Conservation (phyloP, 495 filamentous ascomycete genomes). For the Tetracladium setigerum region DNA sequence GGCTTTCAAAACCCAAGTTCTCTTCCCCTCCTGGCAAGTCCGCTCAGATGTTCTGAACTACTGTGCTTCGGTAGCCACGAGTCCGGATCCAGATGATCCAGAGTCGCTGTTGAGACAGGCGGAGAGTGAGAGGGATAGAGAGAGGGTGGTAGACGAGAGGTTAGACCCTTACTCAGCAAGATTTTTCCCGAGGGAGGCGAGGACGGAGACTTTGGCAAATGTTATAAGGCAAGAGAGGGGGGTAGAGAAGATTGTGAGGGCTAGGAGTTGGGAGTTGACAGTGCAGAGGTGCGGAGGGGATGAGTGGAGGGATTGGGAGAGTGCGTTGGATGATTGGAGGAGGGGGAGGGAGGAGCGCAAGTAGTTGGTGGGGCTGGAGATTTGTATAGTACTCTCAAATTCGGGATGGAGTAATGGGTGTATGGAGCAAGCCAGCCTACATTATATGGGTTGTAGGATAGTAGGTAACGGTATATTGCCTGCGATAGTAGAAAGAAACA, state of each 20-base stretch:
- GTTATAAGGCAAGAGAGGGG: constrained; percentile 76
- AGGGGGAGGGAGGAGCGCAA: constrained; percentile 31
- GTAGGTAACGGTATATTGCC: too few relatives aligned
- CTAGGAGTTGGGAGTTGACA: constrained; percentile 77
- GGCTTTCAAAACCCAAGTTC: constrained; percentile 65
- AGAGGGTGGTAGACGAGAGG: constrained; percentile 78
- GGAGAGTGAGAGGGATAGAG: constrained; percentile 61
- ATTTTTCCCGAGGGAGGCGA: constrained; percentile 74
- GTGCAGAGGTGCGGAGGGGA: constrained; percentile 65
- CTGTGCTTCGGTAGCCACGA: constrained; percentile 81
- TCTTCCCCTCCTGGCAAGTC: constrained; percentile 85
- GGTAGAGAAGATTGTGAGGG: constrained; percentile 81
- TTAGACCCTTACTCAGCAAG: constrained; percentile 87
- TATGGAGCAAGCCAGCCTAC: too few relatives aligned
- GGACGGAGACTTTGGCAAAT: constrained; percentile 73
- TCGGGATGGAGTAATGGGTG: too few relatives aligned
- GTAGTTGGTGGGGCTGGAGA: too few relatives aligned
- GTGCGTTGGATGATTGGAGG: constrained; percentile 54
- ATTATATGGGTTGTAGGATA: too few relatives aligned
- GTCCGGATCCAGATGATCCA: constrained; percentile 82
- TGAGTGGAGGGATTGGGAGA: constrained; percentile 25
- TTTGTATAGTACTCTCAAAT: too few relatives aligned
- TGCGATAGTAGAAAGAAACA: too few relatives aligned
- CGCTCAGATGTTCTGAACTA: constrained; percentile 83
- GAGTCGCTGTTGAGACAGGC: constrained; percentile 61